phyloP scores from a whole-genome alignment of 495 filamentous ascomycete species.

The Trichocladium uniseriatum region DNA sequence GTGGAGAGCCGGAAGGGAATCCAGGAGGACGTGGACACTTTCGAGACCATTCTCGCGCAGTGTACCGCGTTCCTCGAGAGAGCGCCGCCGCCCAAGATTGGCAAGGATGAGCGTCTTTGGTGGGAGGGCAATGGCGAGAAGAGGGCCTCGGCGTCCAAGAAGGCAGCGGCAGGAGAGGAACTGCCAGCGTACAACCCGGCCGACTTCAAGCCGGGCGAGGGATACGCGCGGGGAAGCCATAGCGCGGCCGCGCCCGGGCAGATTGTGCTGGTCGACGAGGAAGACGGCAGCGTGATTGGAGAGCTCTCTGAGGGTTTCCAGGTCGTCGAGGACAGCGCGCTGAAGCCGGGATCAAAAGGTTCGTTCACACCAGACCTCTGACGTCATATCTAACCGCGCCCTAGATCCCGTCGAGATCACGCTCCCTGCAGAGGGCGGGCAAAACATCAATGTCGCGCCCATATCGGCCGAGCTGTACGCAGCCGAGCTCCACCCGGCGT shows the following conservation, averaged over 20 bases:
- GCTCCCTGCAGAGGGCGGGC: constrained; percentile 63
- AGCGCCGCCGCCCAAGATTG: constrained; percentile 46
- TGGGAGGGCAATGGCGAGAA: constrained; percentile 26
- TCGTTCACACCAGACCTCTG: constrained; percentile 14
- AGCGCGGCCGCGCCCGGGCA: constrained; percentile 49
- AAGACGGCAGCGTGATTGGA: constrained; percentile 89
- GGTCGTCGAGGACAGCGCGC: constrained; percentile 60
- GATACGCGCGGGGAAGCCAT: constrained; percentile 50
- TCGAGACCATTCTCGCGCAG: constrained; percentile 91
- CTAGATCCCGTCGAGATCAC: constrained; percentile 86
- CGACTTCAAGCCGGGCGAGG: constrained; percentile 69
- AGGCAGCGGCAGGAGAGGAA: constrained; percentile 33
- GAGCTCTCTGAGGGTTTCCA: constrained; percentile 78
- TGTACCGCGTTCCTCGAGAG: constrained; percentile 89
- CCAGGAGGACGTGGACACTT: constrained; percentile 91
- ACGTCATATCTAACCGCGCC: constrained; percentile 2
- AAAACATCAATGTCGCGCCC: constrained; percentile 63
- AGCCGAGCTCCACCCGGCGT: constrained; percentile 78
- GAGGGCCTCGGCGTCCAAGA: neutral
- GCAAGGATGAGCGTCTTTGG: neutral
- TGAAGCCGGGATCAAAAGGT: constrained; percentile 86
- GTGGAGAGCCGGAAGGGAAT: constrained; percentile 58
- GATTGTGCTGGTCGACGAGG: constrained; percentile 92
- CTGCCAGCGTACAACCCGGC: constrained; percentile 68
- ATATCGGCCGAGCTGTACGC: constrained; percentile 71